Evolutionary conservation across 169 alveolate genomes (phyloP).

Genomic region (Sarcocystis neurona): DNA sequence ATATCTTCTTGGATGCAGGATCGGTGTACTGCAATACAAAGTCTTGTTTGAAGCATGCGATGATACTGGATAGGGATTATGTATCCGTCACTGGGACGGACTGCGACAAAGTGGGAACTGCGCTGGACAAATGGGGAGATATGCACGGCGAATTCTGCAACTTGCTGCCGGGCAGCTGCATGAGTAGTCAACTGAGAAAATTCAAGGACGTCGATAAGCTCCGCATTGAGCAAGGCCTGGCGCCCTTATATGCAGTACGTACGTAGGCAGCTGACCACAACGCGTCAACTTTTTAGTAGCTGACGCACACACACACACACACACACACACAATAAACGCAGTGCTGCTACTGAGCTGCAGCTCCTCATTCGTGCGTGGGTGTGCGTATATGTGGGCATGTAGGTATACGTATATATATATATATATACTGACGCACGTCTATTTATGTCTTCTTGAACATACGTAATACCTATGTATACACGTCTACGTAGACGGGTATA

Average conservation of each 20-base stretch:
- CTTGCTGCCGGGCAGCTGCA: constrained; percentile 23
- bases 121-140: constrained; percentile 29
- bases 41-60: constrained; percentile 26
- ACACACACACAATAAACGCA: too few species aligned
- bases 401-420: too few species aligned
- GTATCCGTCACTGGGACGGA: constrained; percentile 23
- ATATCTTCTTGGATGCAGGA: not conserved
- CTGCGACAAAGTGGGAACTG: constrained; percentile 36
- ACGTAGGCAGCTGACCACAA: not conserved
- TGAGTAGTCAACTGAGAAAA: constrained; percentile 15
- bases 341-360: not conserved
- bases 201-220: constrained; percentile 37
- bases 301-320: too few species aligned
- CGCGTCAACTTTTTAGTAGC: not conserved
- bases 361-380: not conserved
- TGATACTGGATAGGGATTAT: constrained; percentile 24
- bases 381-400: too few species aligned
- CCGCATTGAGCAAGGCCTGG: constrained; percentile 18
- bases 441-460: too few species aligned
- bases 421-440: too few species aligned
- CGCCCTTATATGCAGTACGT: constrained; percentile 22
- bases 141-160: constrained; percentile 9
- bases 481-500: too few species aligned
- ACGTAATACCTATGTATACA: too few species aligned
- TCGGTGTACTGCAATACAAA: constrained; percentile 19